Evolutionary conservation across 2,329 filamentous ascomycete species (phyloP), one percentile per base, ranked within the genome.

Genomic region (Diaporthe nobilis): DNA sequence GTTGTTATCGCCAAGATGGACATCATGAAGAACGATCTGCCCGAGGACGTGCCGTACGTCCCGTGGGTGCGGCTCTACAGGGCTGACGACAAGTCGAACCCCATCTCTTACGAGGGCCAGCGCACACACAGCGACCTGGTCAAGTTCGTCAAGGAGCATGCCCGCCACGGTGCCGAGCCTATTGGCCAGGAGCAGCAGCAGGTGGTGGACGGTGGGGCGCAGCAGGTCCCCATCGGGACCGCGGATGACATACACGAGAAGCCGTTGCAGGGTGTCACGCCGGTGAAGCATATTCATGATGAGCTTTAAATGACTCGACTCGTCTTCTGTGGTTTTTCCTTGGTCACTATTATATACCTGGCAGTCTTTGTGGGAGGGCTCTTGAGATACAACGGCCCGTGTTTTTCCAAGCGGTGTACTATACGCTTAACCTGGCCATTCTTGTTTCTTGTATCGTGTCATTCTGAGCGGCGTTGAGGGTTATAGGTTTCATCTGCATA

Each of bases 31-130:
- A 99, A 99, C 89, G 97, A 99, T 82, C 94, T 98, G 75, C 97
- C 97, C 75, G 96, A 98, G 86, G 95, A 98, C 88, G 95, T 99
- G 83, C 92, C 95, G 86, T 97, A 97, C 78, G 99, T 98, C 93
- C 97, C 97, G 73, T 99, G 97, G 85, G 98, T 99, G 91, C 98
- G 98, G 91, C 91, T 99, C 80, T 99, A 92, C 94, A 92, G 95
- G 79, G 97, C 97, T 81, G 96, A 95, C 82, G 90, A 90, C 86
- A 99, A 99, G 92, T 89, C 90, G 82, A 89, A 92, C 80, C 94
- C 97, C 75, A 86, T 98, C 78, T 95, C 95, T 80, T 99, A 98
- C 91, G 90, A 89, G 79, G 97, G 97, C 81, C 91, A 93, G 79
- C 95, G 97, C 82, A 97, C 95, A 73, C 88, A 98, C 72, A 95